Evolutionary conservation across 305 asterid species (phyloP).

Genomic region (Andrographis paniculata): DNA sequence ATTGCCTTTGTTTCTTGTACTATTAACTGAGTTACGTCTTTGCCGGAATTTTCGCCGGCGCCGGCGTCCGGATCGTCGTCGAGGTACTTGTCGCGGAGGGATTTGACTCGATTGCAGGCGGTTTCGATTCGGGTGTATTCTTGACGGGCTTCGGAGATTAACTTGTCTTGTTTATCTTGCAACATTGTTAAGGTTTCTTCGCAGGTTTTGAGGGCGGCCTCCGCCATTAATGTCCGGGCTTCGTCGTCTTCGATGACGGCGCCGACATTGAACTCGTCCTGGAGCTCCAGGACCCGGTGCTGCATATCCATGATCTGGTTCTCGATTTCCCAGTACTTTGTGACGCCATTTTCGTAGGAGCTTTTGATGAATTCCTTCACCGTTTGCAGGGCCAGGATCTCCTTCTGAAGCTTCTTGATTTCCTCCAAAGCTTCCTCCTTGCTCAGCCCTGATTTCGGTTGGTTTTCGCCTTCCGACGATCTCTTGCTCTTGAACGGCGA

Average conservation of each 20-base stretch:
- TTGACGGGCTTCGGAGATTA: constrained; percentile 26
- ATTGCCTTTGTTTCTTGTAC: constrained; percentile 19
- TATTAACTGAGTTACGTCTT: constrained; percentile 12
- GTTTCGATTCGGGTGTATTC: constrained; percentile 41
- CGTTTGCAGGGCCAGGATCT: constrained; percentile 60
- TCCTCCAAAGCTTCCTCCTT: constrained; percentile 51
- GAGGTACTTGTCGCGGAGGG: constrained; percentile 28
- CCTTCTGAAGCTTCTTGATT: constrained; percentile 70
- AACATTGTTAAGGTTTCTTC: constrained; percentile 40
- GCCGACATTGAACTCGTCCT: constrained; percentile 49
- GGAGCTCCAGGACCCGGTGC: constrained; percentile 36
- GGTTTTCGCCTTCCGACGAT: constrained; percentile 10
- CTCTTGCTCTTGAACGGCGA: constrained; percentile 26
- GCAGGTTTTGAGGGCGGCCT: constrained; percentile 51
- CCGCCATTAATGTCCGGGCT: constrained; percentile 60
- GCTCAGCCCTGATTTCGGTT: constrained; percentile 41
- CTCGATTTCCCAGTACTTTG: constrained; percentile 61
- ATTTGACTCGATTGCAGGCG: constrained; percentile 35
- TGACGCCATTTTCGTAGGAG: constrained; percentile 58
- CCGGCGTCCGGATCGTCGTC: neutral
- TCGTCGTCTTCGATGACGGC: constrained; percentile 49
- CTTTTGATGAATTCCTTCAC: constrained; percentile 83
- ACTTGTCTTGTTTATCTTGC: constrained; percentile 46
- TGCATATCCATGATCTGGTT: constrained; percentile 52
- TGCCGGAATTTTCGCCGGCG: constrained; percentile 7